Conservation (phyloP, 140 eudicot genomes). For the Anethum foeniculum region DNA sequence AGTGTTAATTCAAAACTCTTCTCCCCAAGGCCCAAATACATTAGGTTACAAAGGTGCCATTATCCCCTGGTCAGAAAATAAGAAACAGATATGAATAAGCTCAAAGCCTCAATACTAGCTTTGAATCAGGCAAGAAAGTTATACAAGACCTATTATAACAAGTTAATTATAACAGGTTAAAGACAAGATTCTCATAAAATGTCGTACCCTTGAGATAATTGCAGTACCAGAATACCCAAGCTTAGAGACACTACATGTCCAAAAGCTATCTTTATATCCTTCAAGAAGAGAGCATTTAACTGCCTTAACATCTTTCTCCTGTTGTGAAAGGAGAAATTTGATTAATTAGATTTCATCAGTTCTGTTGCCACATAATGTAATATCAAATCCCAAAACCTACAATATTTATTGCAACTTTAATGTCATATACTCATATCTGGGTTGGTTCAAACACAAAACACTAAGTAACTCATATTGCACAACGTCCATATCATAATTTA, state of each 20-base stretch:
- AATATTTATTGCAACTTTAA: not conserved
- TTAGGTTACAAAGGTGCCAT: not conserved
- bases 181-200: not conserved
- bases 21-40: not conserved
- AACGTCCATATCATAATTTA: not conserved
- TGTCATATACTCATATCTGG: not conserved
- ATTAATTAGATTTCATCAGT: not conserved
- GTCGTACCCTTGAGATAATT: conserved; percentile 77
- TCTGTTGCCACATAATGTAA: not conserved
- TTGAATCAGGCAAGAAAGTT: not conserved
- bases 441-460: not conserved
- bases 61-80: not conserved
- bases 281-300: conserved; percentile 59
- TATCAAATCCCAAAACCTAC: not conserved
- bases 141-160: not conserved
- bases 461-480: not conserved
- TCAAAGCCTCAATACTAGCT: not conserved
- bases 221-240: conserved; percentile 97
- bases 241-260: conserved; percentile 90
- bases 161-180: not conserved
- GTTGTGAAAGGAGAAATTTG: conserved; percentile 19
- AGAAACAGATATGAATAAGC: not conserved
- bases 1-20: not conserved
- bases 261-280: conserved; percentile 77
- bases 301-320: conserved; percentile 92